Base-by-base conservation (phyloP, 2,329 filamentous ascomycete genomes). In the Penicillium sp. region DNA sequence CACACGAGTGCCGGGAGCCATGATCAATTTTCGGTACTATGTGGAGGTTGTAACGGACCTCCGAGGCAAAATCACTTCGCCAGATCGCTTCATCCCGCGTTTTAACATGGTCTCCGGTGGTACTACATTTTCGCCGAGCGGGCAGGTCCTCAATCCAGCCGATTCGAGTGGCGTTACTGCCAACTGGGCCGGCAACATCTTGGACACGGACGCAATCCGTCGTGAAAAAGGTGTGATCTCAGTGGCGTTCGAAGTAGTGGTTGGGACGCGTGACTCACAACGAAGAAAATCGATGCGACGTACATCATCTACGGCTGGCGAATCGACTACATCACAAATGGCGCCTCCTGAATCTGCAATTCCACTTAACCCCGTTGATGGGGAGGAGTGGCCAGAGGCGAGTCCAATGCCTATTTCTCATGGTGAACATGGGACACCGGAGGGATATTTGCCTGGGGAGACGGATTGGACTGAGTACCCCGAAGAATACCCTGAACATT, bases 21-120 rank as follows among this genome's bases (percentile, higher is more conserved):
- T 97, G 87, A 94, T 99, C 61, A 91, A 88, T 65, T 97, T 99
- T 78, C 90, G 88, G 63, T 97, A 99, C 69, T 90, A 92, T 63
- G 83, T 97, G 19, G 94, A 99, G 73, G 90, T 97, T 2, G 87
- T 97, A 28, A 85, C 97, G 22, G 94, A 99, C 69, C 81, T 97
- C 0, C 92, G 94, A 44, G 93, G 93, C 36, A 94, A 91, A 69
- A 77, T 97, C 38, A 84, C 87, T 1, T 85, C 84, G n/a, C 85
- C 91, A 48, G 88, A 91, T 66, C 82, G 86, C 40, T 83, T 84
- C 61, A 75, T 86, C 17, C 83, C 82, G 10, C 81, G 78, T 40
- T 73, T 82, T 46, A 80, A 79, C 50, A 76, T 83, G 64, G 84
- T 77, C 41, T 74, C 73, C 26, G 74, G 67, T 55, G 75, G 72